Evolutionary conservation across 345 rosid genomes (phyloP).

Genomic region (Brassica cretica): DNA sequence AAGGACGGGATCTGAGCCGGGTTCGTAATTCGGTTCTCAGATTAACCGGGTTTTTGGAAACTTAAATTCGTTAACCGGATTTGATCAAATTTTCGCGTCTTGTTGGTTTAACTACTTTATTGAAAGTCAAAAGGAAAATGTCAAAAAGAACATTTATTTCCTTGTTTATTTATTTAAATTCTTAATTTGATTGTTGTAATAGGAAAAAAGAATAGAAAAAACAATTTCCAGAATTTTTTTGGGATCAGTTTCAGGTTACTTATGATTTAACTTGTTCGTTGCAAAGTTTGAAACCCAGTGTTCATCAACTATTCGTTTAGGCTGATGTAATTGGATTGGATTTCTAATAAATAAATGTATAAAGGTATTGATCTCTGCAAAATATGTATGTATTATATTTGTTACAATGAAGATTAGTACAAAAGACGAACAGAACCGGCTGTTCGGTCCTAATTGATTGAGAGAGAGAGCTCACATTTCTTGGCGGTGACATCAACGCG

Average conservation of each 20-base stretch:
- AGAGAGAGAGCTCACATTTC: slow-evolving; percentile 6
- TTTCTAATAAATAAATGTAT: neutral
- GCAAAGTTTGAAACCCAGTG: neutral
- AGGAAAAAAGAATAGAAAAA: neutral
- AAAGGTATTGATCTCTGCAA: slow-evolving; percentile 4
- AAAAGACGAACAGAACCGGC: slow-evolving; percentile 26
- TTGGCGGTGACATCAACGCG: slow-evolving; percentile 26
- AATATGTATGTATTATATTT: neutral
- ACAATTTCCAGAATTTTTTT: neutral
- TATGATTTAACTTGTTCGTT: neutral
- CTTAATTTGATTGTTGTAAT: slow-evolving; percentile 14
- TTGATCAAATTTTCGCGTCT: slow-evolving; percentile 1
- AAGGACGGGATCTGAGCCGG: slow-evolving; percentile 76
- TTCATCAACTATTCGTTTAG: neutral
- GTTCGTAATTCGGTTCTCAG: slow-evolving; percentile 82
- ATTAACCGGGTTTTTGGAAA: slow-evolving; percentile 85
- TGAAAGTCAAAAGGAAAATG: slow-evolving; percentile 29
- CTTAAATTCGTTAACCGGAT: slow-evolving; percentile 31
- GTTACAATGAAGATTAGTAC: slow-evolving; percentile 16
- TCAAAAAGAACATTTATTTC: slow-evolving; percentile 20
- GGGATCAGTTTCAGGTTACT: neutral
- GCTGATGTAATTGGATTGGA: neutral
- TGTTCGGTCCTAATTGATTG: slow-evolving; percentile 36
- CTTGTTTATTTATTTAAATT: slow-evolving; percentile 20
- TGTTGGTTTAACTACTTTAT: slow-evolving; percentile 9